Percentiles rank a stretch among this genome's conserved stretches.
phyloP scores from a whole-genome alignment of 2,329 filamentous ascomycete species.

The Pseudodiploospora longispora region DNA sequence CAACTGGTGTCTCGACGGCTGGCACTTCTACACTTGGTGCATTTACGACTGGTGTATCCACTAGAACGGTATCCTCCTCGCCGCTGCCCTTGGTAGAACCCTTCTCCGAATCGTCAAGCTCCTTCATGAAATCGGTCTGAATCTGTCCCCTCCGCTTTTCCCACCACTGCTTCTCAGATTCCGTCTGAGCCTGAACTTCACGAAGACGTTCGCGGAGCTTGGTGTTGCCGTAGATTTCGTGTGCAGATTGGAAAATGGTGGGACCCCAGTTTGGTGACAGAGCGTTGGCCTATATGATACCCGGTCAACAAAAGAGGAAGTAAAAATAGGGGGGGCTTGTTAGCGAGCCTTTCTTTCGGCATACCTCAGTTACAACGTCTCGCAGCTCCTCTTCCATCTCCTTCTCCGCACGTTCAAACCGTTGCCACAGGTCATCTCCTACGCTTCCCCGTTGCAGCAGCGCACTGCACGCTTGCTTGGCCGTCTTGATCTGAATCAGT shows the following conservation, averaged over 20 bases:
- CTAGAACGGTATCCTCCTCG: constrained; percentile 55
- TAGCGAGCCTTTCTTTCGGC: constrained; percentile 12
- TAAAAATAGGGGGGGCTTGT: background rate
- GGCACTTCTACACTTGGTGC: constrained; percentile 48
- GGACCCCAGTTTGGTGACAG: constrained; percentile 85
- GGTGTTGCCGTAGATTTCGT: constrained; percentile 86
- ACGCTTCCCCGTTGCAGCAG: constrained; percentile 86
- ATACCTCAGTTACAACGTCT: constrained; percentile 87
- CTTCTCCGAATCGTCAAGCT: constrained; percentile 61
- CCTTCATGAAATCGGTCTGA: constrained; percentile 72
- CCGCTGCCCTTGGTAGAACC: constrained; percentile 28
- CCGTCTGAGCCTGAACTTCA: constrained; percentile 63
- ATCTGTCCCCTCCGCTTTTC: constrained; percentile 70
- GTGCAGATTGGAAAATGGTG: constrained; percentile 92
- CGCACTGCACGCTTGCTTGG: constrained; percentile 78
- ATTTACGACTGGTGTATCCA: constrained; percentile 44
- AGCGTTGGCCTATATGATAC: constrained; percentile 66
- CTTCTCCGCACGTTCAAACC: constrained; percentile 86
- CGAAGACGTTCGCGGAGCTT: constrained; percentile 66
- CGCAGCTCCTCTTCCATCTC: constrained; percentile 95
- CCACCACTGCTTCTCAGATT: constrained; percentile 85
- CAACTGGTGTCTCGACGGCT: no score
- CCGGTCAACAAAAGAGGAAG: background rate
- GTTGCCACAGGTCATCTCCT: constrained; percentile 91
- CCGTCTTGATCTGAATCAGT: constrained; percentile 78